Percentiles rank a stretch among this genome's conserved stretches.
These are phyloP conservation scores for Hypomyces rosellus DNA, from an alignment of 2,329 filamentous ascomycete species.

Conservation along the genomic window DNA sequence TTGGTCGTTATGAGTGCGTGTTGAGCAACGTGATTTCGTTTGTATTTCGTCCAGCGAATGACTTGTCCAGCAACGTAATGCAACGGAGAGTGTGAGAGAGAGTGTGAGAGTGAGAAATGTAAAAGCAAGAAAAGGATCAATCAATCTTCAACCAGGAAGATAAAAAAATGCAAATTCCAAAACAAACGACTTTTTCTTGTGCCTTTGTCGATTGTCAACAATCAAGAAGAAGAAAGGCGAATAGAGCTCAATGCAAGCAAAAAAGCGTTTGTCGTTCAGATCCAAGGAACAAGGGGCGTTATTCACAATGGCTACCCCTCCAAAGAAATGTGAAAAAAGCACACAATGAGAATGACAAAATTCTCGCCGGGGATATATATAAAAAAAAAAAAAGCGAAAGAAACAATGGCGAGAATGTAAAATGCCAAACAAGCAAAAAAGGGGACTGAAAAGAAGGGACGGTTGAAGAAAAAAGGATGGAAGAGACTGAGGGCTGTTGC, in stretches of 20 bases:
- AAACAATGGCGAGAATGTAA: no score
- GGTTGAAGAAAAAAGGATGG: no score
- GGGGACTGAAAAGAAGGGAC: no score
- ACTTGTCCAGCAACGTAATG: neutral
- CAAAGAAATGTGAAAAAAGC: neutral
- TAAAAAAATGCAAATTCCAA: neutral
- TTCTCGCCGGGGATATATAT: no score
- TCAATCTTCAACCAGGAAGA: slow-evolving; percentile 4
- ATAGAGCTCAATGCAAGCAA: no score
- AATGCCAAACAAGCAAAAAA: no score
- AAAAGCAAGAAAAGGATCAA: neutral
- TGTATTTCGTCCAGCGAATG: neutral
- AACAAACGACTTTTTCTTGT: neutral
- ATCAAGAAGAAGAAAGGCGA: no score
- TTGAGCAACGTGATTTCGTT: neutral
- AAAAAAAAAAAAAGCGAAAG: no score
- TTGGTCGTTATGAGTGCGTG: neutral
- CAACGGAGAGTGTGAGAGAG: neutral
- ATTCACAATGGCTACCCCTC: slow-evolving; percentile 1
- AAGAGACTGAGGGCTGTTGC: no score
- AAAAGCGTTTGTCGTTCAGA: no score
- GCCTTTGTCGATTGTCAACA: no score
- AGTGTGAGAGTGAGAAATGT: no score
- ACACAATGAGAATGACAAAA: neutral
- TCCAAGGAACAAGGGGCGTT: neutral